Conservation (phyloP, 352 stramenopile species). For the Phytopythium helicoides region DNA sequence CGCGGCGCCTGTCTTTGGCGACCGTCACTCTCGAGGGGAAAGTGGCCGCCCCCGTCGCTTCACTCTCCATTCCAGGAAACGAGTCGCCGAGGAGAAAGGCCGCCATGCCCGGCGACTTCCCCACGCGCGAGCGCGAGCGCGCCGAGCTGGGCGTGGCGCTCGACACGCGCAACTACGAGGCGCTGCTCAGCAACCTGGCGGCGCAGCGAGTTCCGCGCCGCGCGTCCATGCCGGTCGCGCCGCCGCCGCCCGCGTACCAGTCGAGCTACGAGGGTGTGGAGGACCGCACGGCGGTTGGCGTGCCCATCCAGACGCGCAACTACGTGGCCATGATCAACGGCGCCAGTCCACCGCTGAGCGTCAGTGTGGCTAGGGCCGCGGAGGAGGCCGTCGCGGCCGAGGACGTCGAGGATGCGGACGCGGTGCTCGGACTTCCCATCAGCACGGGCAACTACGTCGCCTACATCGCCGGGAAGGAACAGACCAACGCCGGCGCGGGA, state of each 20-base stretch:
- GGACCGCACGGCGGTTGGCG: constrained; percentile 37
- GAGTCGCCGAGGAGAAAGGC: neutral
- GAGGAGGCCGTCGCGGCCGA: constrained; percentile 10
- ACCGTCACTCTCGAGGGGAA: no score
- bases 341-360: no score
- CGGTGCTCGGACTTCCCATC: constrained; percentile 55
- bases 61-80: no score
- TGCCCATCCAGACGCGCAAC: constrained; percentile 48
- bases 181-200: constrained; percentile 42
- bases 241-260: neutral
- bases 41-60: no score
- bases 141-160: constrained; percentile 49
- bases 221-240: constrained; percentile 3
- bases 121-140: constrained; percentile 12
- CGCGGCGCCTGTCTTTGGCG: no score
- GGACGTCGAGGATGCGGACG: constrained; percentile 28
- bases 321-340: constrained; percentile 48
- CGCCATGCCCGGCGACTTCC: neutral
- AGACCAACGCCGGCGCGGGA: constrained; percentile 24
- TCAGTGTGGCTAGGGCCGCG: no score
- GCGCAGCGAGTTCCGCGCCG: neutral
- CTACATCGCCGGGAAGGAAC: constrained; percentile 28
- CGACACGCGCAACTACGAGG: constrained; percentile 63
- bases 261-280: constrained; percentile 14
- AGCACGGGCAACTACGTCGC: constrained; percentile 59